These are phyloP conservation scores for Orychophragmus violaceus DNA, from an alignment of 345 rosid genomes.

Conservation along the genomic window DNA sequence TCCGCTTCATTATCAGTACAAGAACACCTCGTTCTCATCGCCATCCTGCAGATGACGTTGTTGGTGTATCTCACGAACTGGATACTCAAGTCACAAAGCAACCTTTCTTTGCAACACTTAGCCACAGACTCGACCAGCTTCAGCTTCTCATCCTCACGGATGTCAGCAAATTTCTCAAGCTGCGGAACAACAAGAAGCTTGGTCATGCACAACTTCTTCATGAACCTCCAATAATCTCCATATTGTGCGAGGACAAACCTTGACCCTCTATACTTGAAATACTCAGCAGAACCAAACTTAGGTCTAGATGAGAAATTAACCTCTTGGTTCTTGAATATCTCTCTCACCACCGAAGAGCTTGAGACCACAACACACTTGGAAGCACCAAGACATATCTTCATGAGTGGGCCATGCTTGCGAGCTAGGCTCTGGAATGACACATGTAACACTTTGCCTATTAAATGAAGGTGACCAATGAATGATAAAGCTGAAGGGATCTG, in stretches of 20 bases:
- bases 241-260: slow-evolving; percentile 42
- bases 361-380: slow-evolving; percentile 35
- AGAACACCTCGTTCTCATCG: slow-evolving; percentile 51
- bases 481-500: slow-evolving; percentile 46
- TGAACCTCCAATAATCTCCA: too few relatives aligned
- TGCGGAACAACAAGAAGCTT: slow-evolving; percentile 52
- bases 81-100: slow-evolving; percentile 33
- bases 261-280: slow-evolving; percentile 33
- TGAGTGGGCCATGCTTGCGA: slow-evolving; percentile 34
- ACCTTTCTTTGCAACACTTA: slow-evolving; percentile 32
- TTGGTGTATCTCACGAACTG: slow-evolving; percentile 38
- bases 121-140: slow-evolving; percentile 45
- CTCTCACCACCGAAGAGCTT: slow-evolving; percentile 37
- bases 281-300: slow-evolving; percentile 28
- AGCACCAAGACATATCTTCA: slow-evolving; percentile 38
- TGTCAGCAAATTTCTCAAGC: slow-evolving; percentile 38
- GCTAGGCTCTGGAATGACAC: slow-evolving; percentile 25
- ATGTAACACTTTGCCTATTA: slow-evolving; percentile 32
- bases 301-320: slow-evolving; percentile 48
- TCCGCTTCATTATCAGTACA: slow-evolving; percentile 40
- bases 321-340: slow-evolving; percentile 48
- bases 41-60: slow-evolving; percentile 54
- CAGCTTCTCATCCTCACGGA: slow-evolving; percentile 26
- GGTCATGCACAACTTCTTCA: slow-evolving; percentile 63
- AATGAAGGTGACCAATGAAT: slow-evolving; percentile 45